Conservation (phyloP, 1,139 yeast species). For the Geotrichum cucujoidarum region DNA sequence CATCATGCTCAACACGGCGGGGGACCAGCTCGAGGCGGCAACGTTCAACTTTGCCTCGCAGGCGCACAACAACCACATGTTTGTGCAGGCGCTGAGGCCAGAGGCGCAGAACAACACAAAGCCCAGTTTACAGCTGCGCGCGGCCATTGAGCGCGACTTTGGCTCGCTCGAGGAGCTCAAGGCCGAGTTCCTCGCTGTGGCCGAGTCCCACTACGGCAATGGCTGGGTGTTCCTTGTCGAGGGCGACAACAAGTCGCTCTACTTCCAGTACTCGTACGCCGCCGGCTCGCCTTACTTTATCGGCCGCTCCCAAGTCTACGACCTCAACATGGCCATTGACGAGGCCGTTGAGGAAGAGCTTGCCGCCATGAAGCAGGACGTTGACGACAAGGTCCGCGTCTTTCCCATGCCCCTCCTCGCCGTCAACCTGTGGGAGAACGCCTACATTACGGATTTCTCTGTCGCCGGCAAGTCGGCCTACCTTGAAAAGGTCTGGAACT, state of each 20-base stretch:
- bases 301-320: constrained; percentile 69
- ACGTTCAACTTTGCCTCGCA: constrained; percentile 86
- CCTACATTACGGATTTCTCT: constrained; percentile 80
- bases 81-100: constrained; percentile 58
- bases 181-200: constrained; percentile 49
- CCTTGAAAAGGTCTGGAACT: constrained; percentile 68
- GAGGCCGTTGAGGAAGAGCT: constrained; percentile 39
- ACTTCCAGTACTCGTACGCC: constrained; percentile 59
- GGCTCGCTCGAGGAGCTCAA: constrained; percentile 51
- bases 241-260: constrained; percentile 58
- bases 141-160: constrained; percentile 38
- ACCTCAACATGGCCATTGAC: constrained; percentile 67
- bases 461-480: constrained; percentile 68
- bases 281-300: constrained; percentile 89
- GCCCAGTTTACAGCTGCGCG: constrained; percentile 33
- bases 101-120: constrained; percentile 28
- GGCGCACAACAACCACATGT: constrained; percentile 87
- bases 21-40: constrained; percentile 61
- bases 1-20: constrained; percentile 66
- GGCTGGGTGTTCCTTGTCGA: constrained; percentile 93
- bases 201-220: constrained; percentile 56
- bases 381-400: constrained; percentile 48
- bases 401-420: constrained; percentile 75
- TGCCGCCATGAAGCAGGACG: constrained; percentile 45
- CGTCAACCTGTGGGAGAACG: constrained; percentile 82